Percentiles rank a stretch among this genome's conserved stretches.
Evolutionary conservation across 345 rosid species (phyloP).

Genomic region (Eucalyptus regnans): DNA sequence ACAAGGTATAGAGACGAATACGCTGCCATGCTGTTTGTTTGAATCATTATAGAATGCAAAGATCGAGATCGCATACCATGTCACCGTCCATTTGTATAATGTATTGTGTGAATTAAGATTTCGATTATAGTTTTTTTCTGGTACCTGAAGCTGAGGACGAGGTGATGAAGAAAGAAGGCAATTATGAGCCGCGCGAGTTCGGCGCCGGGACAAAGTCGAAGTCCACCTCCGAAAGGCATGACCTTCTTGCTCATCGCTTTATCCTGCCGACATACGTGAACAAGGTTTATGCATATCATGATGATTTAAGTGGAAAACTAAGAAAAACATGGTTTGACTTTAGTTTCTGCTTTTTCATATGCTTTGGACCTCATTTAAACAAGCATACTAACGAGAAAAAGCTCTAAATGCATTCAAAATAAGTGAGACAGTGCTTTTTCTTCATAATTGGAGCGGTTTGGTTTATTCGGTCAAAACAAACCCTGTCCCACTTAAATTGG

Average conservation of each 20-base stretch:
- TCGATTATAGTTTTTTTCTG: neutral
- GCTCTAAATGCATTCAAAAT: neutral
- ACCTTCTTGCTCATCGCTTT: constrained; percentile 40
- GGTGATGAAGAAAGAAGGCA: constrained; percentile 81
- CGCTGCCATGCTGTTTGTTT: neutral
- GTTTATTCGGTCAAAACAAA: neutral
- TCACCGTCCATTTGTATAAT: neutral
- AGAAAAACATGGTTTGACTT: neutral
- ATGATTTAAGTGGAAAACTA: neutral
- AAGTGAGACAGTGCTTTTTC: neutral
- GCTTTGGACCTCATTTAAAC: neutral
- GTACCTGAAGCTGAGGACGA: constrained; percentile 71
- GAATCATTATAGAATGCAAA: neutral
- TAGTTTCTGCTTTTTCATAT: neutral
- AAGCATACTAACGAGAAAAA: neutral
- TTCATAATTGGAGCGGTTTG: neutral
- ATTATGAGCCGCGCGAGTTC: constrained; percentile 69
- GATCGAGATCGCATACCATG: neutral
- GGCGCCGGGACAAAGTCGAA: constrained; percentile 72
- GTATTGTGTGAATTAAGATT: neutral
- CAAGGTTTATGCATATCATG: neutral
- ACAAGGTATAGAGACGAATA: neutral
- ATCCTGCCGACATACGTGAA: constrained; percentile 17
- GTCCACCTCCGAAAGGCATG: constrained; percentile 87
- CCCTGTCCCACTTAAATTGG: neutral